Base-by-base conservation (phyloP, 1,284 basidiomycete species). In the Vanrija pseudolonga region DNA sequence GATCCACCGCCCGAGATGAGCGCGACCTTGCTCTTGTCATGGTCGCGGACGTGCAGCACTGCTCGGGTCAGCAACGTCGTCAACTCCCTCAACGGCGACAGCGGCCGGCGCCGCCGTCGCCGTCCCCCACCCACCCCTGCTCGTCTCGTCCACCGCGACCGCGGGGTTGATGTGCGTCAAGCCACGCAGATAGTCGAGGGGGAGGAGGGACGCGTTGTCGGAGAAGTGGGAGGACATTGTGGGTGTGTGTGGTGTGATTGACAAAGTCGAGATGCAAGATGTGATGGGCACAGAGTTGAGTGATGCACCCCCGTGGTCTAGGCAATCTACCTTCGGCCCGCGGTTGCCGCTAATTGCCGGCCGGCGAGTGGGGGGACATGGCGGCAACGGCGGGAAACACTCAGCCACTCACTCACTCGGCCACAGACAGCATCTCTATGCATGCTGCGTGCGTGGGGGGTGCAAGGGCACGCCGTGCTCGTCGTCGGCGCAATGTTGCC, bases 1-100 rank as follows among this genome's bases (percentile, higher is more conserved):
- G 87, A 86, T 38, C 92, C 92, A 22, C 93, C 92, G 22, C 92
- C 92, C 60, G 88, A 92, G 65, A 96, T 82, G 20, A 95, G 77
- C 3, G 88, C 83, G 43, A 95, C 92, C 67, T 85, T 85, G 36
- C 82, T 81, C 49, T 77, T 80, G 68, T 86, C 82, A 22, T 74
- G 81, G 15, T 80, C 65, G 15, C 82, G 76, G 41, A 84, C 74
- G 66, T 85, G 84, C 28, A 90, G 79, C 53, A 61, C 51, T 61
- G 41, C 23, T 38, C 6, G 22, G 5, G 24, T 58, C 17, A 58
- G 55, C 55, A 11, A 18, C 14, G 12, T 22, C 20, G 8, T 38
- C n/a, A n/a, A n/a, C n/a, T n/a, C n/a, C n/a, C n/a, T n/a, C n/a
- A n/a, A n/a, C n/a, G n/a, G n/a, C n/a, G n/a, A n/a, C n/a, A n/a